Evolutionary conservation across 805 yeast species (phyloP).

Genomic region (Yarrowia yakushimensis): DNA sequence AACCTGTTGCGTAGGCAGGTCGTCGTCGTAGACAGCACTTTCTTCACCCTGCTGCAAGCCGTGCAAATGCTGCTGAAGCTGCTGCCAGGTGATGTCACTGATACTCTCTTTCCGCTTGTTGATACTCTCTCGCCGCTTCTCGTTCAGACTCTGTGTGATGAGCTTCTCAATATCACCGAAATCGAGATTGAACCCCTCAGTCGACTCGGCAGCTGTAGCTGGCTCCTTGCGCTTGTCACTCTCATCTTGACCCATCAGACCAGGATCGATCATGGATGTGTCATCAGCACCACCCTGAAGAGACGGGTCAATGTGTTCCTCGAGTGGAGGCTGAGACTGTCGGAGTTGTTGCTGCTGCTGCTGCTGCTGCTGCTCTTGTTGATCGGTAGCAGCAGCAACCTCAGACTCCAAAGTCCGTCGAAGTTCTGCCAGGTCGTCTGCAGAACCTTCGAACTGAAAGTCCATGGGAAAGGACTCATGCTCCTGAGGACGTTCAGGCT

Average conservation of each 20-base stretch:
- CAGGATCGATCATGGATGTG: constrained; percentile 12
- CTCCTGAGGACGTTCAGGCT: neutral
- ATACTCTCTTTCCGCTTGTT: constrained; percentile 7
- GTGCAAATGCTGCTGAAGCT: constrained; percentile 21
- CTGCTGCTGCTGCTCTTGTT: neutral
- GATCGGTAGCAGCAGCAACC: neutral
- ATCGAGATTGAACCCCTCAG: constrained; percentile 10
- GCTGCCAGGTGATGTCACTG: constrained; percentile 23
- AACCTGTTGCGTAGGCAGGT: neutral
- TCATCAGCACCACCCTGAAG: neutral
- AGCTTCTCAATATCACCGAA: constrained; percentile 19
- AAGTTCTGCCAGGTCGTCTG: neutral
- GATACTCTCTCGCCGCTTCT: constrained; percentile 9
- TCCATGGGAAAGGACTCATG: neutral
- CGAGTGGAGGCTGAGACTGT: neutral
- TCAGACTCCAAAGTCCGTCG: constrained; percentile 2
- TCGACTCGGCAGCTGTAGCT: neutral
- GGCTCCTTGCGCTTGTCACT: constrained; percentile 11
- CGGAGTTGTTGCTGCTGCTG: neutral
- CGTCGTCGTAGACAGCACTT: constrained; percentile 17
- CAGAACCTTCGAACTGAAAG: constrained; percentile 3
- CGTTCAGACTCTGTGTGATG: constrained; percentile 16
- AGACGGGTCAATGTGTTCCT: constrained; percentile 10
- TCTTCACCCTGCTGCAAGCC: constrained; percentile 14
- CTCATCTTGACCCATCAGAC: neutral